Base-by-base conservation (phyloP, 1,139 yeast genomes). In the Hansenula lynferdii region DNA sequence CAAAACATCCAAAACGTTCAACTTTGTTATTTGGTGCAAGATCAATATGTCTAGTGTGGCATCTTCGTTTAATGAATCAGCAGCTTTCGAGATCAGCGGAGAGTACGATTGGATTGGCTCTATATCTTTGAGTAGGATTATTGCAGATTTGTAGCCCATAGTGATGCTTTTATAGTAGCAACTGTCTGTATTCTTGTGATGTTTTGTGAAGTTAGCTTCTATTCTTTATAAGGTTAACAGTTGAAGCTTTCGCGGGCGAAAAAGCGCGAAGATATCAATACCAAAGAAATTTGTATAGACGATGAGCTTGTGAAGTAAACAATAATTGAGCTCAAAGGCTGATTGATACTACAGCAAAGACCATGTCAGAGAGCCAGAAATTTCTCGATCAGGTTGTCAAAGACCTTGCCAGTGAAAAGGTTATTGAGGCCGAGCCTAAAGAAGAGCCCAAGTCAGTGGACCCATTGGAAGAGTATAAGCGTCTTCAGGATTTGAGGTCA, bases 401-500 rank as follows among this genome's bases (percentile, higher is more conserved):
- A 8, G 34, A 31, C 12, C 18, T 33, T 15, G 25, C 11, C 4
- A 30, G 15, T 6, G 24, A 29, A 4, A 6, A 6, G n/a, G 17
- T n/a, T n/a, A n/a, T n/a, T n/a, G n/a, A 6, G 3, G 21, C n/a
- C 14, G 28, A 26, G 8, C 27, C 22, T 5, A 21, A 32, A 3
- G 26, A 25, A 18, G 33, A 35, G 17, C 7, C 26, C n/a, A 36
- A 40, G 33, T 40, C 37, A 8, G 28, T 44, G 14, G 64, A 58
- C 35, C 59, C 63, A 2, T 60, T 54, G 22, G 62, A 56, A 29
- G 72, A 69, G 50, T 67, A 64, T 43, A 49, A 54, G 31, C 53
- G 63, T 30, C 54, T 72, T 15, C 47, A 65, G 50, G 65, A 64
- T 34, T 57, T 70, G 30, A 53, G 65, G 27, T 59, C 69, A 0